A percentile compares a stretch with the other conserved stretches of the same genome.
phyloP scores from a whole-genome alignment of 495 filamentous ascomycete species.

The Neurospora terricola region DNA sequence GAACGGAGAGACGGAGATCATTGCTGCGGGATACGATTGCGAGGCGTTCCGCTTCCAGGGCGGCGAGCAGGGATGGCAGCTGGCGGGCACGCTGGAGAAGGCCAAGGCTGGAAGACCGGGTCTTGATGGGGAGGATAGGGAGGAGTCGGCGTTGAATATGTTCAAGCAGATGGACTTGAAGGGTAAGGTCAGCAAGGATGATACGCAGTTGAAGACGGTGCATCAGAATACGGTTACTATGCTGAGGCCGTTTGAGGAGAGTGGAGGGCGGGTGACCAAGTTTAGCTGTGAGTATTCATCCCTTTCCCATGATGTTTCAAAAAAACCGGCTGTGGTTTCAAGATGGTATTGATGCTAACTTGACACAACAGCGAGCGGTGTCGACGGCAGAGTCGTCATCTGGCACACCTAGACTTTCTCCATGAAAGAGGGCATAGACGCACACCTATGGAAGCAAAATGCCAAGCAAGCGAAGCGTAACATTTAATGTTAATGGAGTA shows the following conservation, averaged over 20 bases:
- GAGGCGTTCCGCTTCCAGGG: slow-evolving; percentile 86
- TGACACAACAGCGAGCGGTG: slow-evolving; percentile 60
- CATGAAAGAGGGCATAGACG: slow-evolving; percentile 1
- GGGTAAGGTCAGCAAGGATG: slow-evolving; percentile 67
- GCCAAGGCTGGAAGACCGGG: slow-evolving; percentile 48
- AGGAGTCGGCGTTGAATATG: slow-evolving; percentile 89
- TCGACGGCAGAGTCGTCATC: slow-evolving; percentile 90
- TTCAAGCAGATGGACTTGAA: slow-evolving; percentile 98
- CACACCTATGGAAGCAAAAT: neutral
- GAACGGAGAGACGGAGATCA: slow-evolving; percentile 86
- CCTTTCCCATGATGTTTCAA: neutral
- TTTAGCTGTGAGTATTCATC: slow-evolving; percentile 69
- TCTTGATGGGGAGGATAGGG: slow-evolving; percentile 29
- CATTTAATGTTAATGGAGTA: neutral
- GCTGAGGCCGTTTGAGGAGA: slow-evolving; percentile 61
- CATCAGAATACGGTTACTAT: slow-evolving; percentile 96
- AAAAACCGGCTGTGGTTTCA: neutral
- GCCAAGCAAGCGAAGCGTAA: neutral
- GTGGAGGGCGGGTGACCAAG: slow-evolving; percentile 54
- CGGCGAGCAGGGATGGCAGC: slow-evolving; percentile 72
- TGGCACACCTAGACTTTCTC: slow-evolving; percentile 38
- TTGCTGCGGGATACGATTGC: slow-evolving; percentile 93
- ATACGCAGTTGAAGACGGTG: slow-evolving; percentile 88
- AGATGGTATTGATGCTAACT: slow-evolving; percentile 30
- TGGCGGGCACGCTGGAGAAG: slow-evolving; percentile 69